phyloP scores from a whole-genome alignment of 768 basidiomycete species.

The Lenzites betulinus region DNA sequence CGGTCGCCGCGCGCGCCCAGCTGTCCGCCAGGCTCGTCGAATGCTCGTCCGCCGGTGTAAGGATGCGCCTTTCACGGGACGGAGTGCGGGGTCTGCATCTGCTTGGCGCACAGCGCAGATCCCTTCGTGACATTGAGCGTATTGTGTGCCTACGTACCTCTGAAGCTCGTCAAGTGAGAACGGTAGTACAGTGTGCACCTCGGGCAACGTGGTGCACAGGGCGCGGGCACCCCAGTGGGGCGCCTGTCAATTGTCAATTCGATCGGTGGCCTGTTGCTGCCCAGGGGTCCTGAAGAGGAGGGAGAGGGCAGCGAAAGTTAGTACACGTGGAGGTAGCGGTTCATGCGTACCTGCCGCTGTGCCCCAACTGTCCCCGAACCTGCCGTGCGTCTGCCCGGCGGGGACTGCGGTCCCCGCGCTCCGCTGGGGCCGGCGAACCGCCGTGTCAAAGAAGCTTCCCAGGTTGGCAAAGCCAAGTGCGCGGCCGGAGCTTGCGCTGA shows the following conservation, averaged over 20 bases:
- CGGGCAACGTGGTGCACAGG: background rate
- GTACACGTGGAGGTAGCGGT: constrained; percentile 17
- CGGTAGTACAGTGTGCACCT: background rate
- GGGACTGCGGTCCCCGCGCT: constrained; percentile 20
- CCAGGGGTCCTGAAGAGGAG: background rate
- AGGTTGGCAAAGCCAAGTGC: constrained; percentile 4
- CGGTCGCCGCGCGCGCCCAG: constrained; percentile 5
- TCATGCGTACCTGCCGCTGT: constrained; percentile 13
- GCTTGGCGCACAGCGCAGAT: constrained; percentile 3
- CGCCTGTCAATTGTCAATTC: background rate
- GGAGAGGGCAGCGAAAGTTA: background rate
- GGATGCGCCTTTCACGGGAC: background rate
- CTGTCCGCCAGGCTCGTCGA: constrained; percentile 3
- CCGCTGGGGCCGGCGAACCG: constrained; percentile 19
- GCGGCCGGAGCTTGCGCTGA: constrained; percentile 19
- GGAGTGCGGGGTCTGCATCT: background rate
- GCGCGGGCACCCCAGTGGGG: background rate
- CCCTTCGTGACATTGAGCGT: background rate
- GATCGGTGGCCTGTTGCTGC: background rate
- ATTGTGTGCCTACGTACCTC: no score
- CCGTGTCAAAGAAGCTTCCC: constrained; percentile 15
- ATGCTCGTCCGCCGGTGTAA: constrained; percentile 3
- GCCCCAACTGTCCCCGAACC: background rate
- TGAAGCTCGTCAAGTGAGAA: background rate
- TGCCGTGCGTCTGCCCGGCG: constrained; percentile 10